Conservation (phyloP, 2,329 filamentous ascomycete species). For the Penicillium sp. region DNA sequence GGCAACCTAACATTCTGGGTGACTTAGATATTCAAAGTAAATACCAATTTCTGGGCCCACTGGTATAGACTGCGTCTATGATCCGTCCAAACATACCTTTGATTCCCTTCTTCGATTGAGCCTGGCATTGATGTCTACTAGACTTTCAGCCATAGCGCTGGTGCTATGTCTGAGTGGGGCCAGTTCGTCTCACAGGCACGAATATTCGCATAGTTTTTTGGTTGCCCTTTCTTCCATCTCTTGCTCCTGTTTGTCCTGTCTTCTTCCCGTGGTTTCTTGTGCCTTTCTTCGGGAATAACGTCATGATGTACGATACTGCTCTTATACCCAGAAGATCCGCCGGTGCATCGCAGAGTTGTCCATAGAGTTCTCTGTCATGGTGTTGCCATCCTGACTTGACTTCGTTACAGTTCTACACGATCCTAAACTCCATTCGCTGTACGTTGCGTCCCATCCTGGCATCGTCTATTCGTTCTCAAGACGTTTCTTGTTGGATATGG, state of each 20-base stretch:
- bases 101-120: neutral
- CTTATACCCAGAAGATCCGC: slow-evolving; percentile 9
- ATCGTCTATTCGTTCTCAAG: too few relatives aligned
- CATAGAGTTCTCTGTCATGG: neutral
- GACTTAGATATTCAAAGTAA: slow-evolving; percentile 16
- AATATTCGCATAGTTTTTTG: too few relatives aligned
- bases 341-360: neutral
- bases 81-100: neutral
- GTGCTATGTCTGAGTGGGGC: too few relatives aligned
- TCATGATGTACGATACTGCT: slow-evolving; percentile 17
- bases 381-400: neutral
- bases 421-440: too few relatives aligned
- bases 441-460: too few relatives aligned
- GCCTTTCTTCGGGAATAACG: slow-evolving; percentile 1
- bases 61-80: neutral
- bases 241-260: neutral
- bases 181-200: too few relatives aligned
- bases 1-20: too few relatives aligned
- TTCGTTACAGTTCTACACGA: too few relatives aligned
- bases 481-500: too few relatives aligned
- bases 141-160: too few relatives aligned
- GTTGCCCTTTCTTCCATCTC: too few relatives aligned
- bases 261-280: slow-evolving; percentile 3
- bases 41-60: neutral
- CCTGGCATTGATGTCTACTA: neutral